Conservation (phyloP, 306 rosid genomes). For the Begonia fuchsioides region DNA sequence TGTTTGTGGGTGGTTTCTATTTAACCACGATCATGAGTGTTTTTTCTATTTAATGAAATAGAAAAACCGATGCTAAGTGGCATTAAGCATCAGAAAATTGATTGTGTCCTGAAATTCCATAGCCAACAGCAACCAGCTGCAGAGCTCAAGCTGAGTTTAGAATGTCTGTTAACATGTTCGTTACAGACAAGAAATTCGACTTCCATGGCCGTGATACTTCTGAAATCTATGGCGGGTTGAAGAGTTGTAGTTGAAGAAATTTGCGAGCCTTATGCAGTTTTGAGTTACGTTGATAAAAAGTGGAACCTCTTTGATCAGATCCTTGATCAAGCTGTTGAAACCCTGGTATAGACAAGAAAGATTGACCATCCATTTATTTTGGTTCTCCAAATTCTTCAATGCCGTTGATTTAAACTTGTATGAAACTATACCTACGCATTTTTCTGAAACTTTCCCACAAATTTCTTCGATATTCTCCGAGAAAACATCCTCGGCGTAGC, state of each 20-base stretch:
- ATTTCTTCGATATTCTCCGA: constrained; percentile 65
- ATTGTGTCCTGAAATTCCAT: too few species aligned
- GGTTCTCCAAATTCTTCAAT: constrained; percentile 61
- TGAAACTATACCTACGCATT: constrained; percentile 88
- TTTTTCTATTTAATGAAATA: too few species aligned
- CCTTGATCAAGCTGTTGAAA: constrained; percentile 51
- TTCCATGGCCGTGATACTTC: constrained; percentile 47
- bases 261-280: constrained; percentile 58
- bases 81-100: too few species aligned
- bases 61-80: too few species aligned
- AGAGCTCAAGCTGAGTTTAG: constrained; percentile 39
- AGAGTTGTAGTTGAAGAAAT: constrained; percentile 55
- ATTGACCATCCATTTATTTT: constrained; percentile 88
- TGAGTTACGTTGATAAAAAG: constrained; percentile 39
- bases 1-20: too few species aligned
- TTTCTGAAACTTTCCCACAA: constrained; percentile 54
- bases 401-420: constrained; percentile 77
- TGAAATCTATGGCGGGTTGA: constrained; percentile 48
- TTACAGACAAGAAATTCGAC: constrained; percentile 30
- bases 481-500: constrained; percentile 66
- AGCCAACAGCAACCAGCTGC: too few species aligned
- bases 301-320: constrained; percentile 52
- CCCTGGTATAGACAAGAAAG: constrained; percentile 83
- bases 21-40: too few species aligned
- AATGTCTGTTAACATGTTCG: constrained; percentile 44